Conservation (phyloP, 2,329 filamentous ascomycete genomes). For the Blastomyces gilchristii region DNA sequence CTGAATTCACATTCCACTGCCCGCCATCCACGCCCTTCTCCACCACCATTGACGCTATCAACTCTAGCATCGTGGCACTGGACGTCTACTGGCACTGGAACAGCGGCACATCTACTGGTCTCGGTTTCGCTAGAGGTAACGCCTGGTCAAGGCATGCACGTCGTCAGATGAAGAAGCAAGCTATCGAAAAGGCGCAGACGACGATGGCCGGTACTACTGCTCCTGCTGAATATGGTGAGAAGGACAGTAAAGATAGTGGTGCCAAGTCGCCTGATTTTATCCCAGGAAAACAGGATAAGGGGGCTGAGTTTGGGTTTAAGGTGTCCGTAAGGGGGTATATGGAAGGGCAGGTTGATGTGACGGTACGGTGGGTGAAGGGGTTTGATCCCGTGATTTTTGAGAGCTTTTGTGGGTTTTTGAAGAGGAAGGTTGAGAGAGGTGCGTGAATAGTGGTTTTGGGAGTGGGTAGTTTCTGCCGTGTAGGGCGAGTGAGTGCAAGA, state of each 20-base stretch:
- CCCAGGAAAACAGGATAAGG: not conserved
- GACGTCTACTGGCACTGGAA: conserved; percentile 60
- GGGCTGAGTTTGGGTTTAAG: conserved; percentile 45
- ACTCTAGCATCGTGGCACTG: conserved; percentile 44
- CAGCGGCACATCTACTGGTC: conserved; percentile 41
- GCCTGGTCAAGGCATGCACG: conserved; percentile 71
- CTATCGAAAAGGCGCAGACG: conserved; percentile 14
- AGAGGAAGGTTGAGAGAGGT: conserved; percentile 38
- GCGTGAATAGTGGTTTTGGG: not conserved
- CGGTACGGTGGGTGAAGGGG: conserved; percentile 65
- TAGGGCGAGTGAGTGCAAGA: not conserved
- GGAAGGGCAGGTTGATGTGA: conserved; percentile 45
- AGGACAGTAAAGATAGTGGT: not conserved
- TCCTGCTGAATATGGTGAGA: conserved; percentile 25
- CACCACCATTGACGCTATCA: conserved; percentile 29
- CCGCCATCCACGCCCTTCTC: conserved; percentile 21
- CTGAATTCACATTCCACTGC: conserved; percentile 38
- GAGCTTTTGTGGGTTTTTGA: conserved; percentile 76
- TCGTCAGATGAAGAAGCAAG: conserved; percentile 38
- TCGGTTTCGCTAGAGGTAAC: conserved; percentile 54
- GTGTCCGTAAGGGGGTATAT: conserved; percentile 57
- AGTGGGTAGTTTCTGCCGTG: not conserved
- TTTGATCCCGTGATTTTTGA: conserved; percentile 65
- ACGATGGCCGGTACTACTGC: conserved; percentile 8
- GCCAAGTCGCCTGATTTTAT: not conserved